Evolutionary conservation across 2,329 filamentous ascomycete species (phyloP).

Genomic region (Rutstroemia sp.): DNA sequence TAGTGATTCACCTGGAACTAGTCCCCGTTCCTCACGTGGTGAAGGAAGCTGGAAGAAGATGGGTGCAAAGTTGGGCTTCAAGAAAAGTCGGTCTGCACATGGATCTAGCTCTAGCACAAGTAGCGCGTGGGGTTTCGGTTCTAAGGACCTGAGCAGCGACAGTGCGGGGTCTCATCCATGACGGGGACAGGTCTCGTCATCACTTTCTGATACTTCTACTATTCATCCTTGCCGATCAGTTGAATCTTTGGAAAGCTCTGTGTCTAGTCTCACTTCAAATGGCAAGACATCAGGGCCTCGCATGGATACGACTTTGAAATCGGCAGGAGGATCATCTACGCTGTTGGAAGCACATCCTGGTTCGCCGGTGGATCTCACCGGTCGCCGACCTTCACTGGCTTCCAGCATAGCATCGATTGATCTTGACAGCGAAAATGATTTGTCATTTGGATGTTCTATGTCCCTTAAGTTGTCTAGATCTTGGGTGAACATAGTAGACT

Average conservation of each 20-base stretch:
- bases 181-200: conserved; percentile 51
- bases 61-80: conserved; percentile 52
- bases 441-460: conserved; percentile 18
- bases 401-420: conserved; percentile 19
- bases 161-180: conserved; percentile 40
- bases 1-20: conserved; percentile 22
- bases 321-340: conserved; percentile 24
- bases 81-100: conserved; percentile 40
- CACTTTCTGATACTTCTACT: conserved; percentile 32
- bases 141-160: conserved; percentile 30
- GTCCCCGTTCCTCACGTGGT: conserved; percentile 16
- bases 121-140: conserved; percentile 28
- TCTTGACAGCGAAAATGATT: conserved; percentile 21
- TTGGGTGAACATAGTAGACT: conserved; percentile 1
- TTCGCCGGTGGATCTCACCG: conserved; percentile 26
- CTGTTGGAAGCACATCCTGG: conserved; percentile 28
- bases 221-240: conserved; percentile 24
- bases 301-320: conserved; percentile 25
- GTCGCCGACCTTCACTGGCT: conserved; percentile 21
- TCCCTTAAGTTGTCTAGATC: conserved; percentile 5
- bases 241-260: conserved; percentile 22
- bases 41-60: conserved; percentile 54
- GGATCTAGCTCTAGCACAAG: conserved; percentile 38
- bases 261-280: conserved; percentile 12
- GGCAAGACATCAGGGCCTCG: conserved; percentile 14